Evolutionary conservation across 164 flowering plant genomes (phyloP).

Genomic region (Stephania japonica): DNA sequence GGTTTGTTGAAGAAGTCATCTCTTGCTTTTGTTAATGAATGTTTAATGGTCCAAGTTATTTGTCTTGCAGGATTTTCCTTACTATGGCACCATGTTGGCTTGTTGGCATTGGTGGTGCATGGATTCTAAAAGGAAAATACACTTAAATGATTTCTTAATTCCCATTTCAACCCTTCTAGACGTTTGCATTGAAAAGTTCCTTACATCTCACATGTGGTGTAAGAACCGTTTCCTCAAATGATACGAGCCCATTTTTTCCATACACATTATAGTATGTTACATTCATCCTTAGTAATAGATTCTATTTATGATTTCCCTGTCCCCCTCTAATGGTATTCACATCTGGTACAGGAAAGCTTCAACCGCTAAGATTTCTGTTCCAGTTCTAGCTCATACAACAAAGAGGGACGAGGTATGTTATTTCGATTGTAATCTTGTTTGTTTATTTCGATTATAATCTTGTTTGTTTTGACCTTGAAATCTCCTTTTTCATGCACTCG

Average conservation of each 20-base stretch:
- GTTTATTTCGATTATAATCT: too few relatives aligned
- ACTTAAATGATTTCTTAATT: background rate
- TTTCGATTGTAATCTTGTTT: background rate
- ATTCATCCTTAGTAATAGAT: background rate
- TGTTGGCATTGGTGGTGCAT: slow-evolving; percentile 76
- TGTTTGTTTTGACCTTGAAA: too few relatives aligned
- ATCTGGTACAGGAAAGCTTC: slow-evolving; percentile 54
- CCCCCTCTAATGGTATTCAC: slow-evolving; percentile 2
- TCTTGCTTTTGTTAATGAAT: background rate
- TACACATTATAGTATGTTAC: background rate
- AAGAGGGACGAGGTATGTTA: slow-evolving; percentile 54
- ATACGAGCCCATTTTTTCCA: background rate
- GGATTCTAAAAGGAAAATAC: background rate
- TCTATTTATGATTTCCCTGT: background rate
- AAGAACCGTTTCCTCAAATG: background rate
- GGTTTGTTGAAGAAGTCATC: slow-evolving; percentile 5
- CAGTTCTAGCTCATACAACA: slow-evolving; percentile 47
- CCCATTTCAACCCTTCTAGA: background rate
- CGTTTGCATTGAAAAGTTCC: background rate
- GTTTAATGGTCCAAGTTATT: background rate
- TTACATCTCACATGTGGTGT: background rate
- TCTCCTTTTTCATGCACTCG: too few relatives aligned
- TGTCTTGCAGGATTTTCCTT: slow-evolving; percentile 71
- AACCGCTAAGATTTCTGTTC: slow-evolving; percentile 84
- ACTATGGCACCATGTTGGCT: slow-evolving; percentile 96